Conservation (phyloP, 352 stramenopile species). For the Phytophthora chlamydospora region DNA sequence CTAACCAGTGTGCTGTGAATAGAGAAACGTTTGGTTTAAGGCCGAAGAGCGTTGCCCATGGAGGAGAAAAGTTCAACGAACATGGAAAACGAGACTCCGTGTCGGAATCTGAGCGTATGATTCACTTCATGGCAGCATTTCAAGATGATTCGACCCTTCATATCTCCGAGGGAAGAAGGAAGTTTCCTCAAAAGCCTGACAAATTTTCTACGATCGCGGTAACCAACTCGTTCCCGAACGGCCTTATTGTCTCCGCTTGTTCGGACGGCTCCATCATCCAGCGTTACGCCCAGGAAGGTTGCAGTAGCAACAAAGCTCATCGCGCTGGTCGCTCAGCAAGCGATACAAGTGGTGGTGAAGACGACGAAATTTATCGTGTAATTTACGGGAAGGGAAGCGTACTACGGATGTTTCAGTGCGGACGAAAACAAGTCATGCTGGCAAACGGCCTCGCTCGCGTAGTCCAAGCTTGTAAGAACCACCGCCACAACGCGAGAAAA, state of each 20-base stretch:
- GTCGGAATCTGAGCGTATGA: background rate
- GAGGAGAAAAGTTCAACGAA: background rate
- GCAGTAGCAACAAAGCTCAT: background rate
- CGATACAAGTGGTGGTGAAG: background rate
- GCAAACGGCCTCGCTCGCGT: slow-evolving; percentile 53
- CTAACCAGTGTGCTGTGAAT: slow-evolving; percentile 4
- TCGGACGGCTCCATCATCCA: slow-evolving; percentile 71
- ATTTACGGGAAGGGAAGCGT: slow-evolving; percentile 65
- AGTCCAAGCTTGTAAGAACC: slow-evolving; percentile 16
- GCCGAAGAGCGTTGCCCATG: slow-evolving; percentile 9
- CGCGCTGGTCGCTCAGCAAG: no score
- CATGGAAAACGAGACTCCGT: background rate
- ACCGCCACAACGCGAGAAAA: slow-evolving; percentile 5
- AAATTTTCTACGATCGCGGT: slow-evolving; percentile 48
- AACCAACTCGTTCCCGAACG: slow-evolving; percentile 57
- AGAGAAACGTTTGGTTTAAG: slow-evolving; percentile 74
- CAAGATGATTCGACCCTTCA: slow-evolving; percentile 55
- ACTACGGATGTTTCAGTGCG: slow-evolving; percentile 49
- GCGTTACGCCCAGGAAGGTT: slow-evolving; percentile 24
- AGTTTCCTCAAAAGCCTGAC: slow-evolving; percentile 53
- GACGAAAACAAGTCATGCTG: slow-evolving; percentile 46
- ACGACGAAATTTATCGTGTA: slow-evolving; percentile 43
- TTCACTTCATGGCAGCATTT: slow-evolving; percentile 67
- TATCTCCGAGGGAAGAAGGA: slow-evolving; percentile 39
- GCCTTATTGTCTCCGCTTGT: slow-evolving; percentile 53